Evolutionary conservation across 164 flowering plant genomes (phyloP).

Genomic region (Macadamia integrifolia): DNA sequence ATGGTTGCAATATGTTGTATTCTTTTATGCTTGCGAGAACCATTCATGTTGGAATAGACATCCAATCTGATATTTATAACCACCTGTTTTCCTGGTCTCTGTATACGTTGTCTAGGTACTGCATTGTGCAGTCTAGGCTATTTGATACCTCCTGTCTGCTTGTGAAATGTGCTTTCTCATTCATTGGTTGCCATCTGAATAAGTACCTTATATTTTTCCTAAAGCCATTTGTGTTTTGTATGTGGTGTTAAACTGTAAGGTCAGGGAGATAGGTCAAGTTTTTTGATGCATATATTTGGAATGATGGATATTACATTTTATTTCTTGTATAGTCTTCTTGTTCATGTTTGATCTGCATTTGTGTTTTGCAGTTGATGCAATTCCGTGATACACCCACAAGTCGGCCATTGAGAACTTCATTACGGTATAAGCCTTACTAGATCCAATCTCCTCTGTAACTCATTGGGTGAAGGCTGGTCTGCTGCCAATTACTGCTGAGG

Average conservation of each 20-base stretch:
- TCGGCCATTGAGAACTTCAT: conserved; percentile 10
- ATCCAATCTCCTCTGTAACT: not conserved
- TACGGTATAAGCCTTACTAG: conserved; percentile 14
- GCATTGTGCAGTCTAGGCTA: no score
- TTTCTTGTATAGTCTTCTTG: not conserved
- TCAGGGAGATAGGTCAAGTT: not conserved
- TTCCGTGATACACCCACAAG: conserved; percentile 1
- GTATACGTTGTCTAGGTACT: no score
- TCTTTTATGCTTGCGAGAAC: no score
- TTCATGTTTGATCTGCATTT: not conserved
- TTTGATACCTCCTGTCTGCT: no score
- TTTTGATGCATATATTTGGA: not conserved
- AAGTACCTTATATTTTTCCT: not conserved
- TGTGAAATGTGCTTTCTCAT: no score
- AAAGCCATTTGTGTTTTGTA: not conserved
- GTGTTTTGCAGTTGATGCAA: conserved; percentile 2
- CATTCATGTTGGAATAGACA: no score
- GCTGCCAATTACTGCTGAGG: no score
- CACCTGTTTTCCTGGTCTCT: no score
- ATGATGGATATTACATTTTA: not conserved
- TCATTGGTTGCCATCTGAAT: no score
- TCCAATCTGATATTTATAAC: no score
- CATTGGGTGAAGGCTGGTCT: no score
- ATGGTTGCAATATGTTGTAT: no score
- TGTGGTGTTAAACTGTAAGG: not conserved